Evolutionary conservation across 768 basidiomycete genomes (phyloP), one percentile per base, ranked within the genome.

Genomic region (Mycena kentingensis): DNA sequence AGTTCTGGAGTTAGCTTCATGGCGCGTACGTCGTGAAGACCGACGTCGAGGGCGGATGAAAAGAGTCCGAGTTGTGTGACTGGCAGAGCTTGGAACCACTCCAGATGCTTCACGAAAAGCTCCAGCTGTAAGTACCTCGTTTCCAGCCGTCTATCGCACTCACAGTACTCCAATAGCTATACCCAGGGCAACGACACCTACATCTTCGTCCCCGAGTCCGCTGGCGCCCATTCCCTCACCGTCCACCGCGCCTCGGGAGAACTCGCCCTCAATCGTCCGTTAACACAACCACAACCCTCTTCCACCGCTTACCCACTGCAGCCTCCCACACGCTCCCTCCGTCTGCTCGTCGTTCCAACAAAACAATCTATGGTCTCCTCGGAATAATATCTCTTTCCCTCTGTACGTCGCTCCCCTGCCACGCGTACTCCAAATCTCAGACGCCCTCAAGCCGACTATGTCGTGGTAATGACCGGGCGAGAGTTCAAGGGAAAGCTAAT

Each of bases 1-100:
- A 95, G 83, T 81, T 95, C 93, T 58, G 93, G 91, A 43, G 93
- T 93, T 77, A 95, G 88, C 81, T 94, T 95, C 84, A 93, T 88
- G 63, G 75, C 65, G 63, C 56, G n/a, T n/a, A n/a, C n/a, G n/a
- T n/a, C n/a, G n/a, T n/a, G n/a, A n/a, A n/a, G n/a, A n/a, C n/a
- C n/a, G n/a, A n/a, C n/a, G 63, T 49, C 49, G 60, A 63, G 57
- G 49, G 50, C 52, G 66, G 60, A 27, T 34, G 48, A 63, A 70
- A 67, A 70, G 67, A 68, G 68, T 62, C 63, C 49, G 51, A 50
- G 51, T 57, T 45, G 37, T 46, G 29, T 19, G 43, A 32, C 54
- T 38, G 49, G 44, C 51, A 58, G 41, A 58, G n/a, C 52, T 49
- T 53, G 52, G 65, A 64, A 71, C 71, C 75, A 88, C 90, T 87